Evolutionary conservation across 2,329 filamentous ascomycete species (phyloP).

Genomic region (Cylindrodendrum hubeiense): DNA sequence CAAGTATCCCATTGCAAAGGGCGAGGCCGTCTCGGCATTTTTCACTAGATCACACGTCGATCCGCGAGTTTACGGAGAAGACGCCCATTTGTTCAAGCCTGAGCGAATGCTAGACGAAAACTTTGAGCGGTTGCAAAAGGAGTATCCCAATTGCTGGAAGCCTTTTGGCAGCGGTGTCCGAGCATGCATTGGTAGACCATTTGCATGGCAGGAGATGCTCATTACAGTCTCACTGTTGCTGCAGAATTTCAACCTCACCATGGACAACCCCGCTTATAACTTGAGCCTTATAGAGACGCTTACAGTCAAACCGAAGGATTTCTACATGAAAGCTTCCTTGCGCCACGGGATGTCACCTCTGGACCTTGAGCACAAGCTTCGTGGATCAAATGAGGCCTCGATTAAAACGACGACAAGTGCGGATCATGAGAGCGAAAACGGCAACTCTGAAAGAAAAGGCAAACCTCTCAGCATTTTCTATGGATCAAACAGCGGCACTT

Average conservation of each 20-base stretch:
- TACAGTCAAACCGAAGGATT: conserved; percentile 73
- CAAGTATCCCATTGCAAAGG: conserved; percentile 69
- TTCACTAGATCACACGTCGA: conserved; percentile 71
- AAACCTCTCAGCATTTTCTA: conserved; percentile 74
- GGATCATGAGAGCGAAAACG: too few relatives aligned
- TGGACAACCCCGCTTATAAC: conserved; percentile 69
- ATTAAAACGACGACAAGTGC: conserved; percentile 7
- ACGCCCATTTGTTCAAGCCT: conserved; percentile 74
- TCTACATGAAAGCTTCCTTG: conserved; percentile 71
- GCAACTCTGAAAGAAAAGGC: not conserved
- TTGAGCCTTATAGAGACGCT: conserved; percentile 67
- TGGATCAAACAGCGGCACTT: conserved; percentile 81
- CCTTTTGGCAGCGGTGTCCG: conserved; percentile 81
- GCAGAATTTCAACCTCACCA: conserved; percentile 77
- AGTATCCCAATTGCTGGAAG: conserved; percentile 75
- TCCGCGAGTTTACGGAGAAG: conserved; percentile 72
- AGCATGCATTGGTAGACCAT: conserved; percentile 78
- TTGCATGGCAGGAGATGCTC: conserved; percentile 80
- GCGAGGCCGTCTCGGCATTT: conserved; percentile 54
- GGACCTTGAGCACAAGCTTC: conserved; percentile 59
- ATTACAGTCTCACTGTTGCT: conserved; percentile 73
- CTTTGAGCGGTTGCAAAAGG: conserved; percentile 70
- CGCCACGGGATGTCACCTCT: conserved; percentile 60
- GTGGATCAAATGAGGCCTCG: conserved; percentile 28
- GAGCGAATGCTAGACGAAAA: conserved; percentile 79